Evolutionary conservation across 176 grass and related monocot genomes (phyloP).

Genomic region (Miscanthus lutarioriparius): DNA sequence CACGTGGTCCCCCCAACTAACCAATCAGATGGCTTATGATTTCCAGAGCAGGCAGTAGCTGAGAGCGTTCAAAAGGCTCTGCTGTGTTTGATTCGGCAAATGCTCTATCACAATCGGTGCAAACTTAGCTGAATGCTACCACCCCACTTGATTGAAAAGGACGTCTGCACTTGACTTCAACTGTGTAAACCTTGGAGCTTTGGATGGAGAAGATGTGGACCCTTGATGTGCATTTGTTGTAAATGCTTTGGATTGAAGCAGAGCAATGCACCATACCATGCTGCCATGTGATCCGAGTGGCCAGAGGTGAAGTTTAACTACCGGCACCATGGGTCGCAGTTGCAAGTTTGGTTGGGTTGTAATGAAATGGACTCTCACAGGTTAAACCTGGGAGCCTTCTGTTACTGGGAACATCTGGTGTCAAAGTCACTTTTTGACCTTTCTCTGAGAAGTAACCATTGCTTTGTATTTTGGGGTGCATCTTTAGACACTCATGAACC

Average conservation of each 20-base stretch:
- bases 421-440: constrained; percentile 16
- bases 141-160: constrained; percentile 11
- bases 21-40: not conserved
- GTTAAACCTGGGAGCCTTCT: constrained; percentile 9
- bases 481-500: not conserved
- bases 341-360: constrained; percentile 9
- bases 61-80: not conserved
- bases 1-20: constrained; percentile 3
- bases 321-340: not conserved
- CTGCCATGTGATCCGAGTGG: constrained; percentile 19
- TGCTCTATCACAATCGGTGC: not conserved
- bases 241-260: constrained; percentile 32
- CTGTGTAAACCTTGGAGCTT: not conserved
- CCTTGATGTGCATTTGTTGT: not conserved
- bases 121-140: not conserved
- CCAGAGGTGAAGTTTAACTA: constrained; percentile 11
- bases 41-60: constrained; percentile 22
- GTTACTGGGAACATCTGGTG: constrained; percentile 22
- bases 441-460: not conserved
- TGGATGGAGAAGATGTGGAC: not conserved
- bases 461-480: not conserved
- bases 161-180: not conserved
- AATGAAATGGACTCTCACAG: not conserved
- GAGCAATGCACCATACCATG: not conserved
- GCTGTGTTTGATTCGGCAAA: constrained; percentile 12